Evolutionary conservation across 208 protist genomes (phyloP).

Genomic region (Crithidia fasciculata): DNA sequence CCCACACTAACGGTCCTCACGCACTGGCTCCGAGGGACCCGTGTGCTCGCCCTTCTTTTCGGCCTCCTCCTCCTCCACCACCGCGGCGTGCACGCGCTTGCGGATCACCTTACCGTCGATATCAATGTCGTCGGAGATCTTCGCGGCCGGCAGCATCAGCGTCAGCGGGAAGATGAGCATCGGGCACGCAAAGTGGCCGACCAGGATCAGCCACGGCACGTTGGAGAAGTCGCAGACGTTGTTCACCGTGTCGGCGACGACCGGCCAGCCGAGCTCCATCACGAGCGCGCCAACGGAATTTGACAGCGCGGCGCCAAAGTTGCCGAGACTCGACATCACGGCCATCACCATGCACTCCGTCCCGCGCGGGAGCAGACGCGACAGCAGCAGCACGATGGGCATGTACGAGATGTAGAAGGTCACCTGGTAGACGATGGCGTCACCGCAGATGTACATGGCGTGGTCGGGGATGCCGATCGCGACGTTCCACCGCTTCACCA

Average conservation of each 20-base stretch:
- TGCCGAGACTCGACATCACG: slow-evolving; percentile 69
- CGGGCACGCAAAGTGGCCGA: slow-evolving; percentile 60
- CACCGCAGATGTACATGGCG: slow-evolving; percentile 72
- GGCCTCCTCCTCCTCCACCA: not conserved
- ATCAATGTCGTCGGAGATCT: slow-evolving; percentile 51
- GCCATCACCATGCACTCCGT: slow-evolving; percentile 77
- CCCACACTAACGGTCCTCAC: not conserved
- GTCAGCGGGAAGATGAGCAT: slow-evolving; percentile 61
- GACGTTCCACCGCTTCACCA: slow-evolving; percentile 79
- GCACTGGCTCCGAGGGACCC: slow-evolving; percentile 1
- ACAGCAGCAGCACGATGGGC: slow-evolving; percentile 15
- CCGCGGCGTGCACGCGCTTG: slow-evolving; percentile 12
- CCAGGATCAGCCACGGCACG: slow-evolving; percentile 52
- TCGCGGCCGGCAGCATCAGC: slow-evolving; percentile 53
- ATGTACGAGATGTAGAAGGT: slow-evolving; percentile 17
- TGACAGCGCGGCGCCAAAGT: slow-evolving; percentile 60
- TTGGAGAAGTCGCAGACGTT: slow-evolving; percentile 73
- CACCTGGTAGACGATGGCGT: slow-evolving; percentile 66
- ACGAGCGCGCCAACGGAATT: slow-evolving; percentile 51
- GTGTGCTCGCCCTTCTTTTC: not conserved
- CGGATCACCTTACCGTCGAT: slow-evolving; percentile 27
- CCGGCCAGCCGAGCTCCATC: slow-evolving; percentile 54
- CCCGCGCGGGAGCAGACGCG: slow-evolving; percentile 51
- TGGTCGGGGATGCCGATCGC: slow-evolving; percentile 61
- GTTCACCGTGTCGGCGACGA: slow-evolving; percentile 31